phyloP scores from a whole-genome alignment of 495 filamentous ascomycete genomes.

The Penicillium verhagenii region DNA sequence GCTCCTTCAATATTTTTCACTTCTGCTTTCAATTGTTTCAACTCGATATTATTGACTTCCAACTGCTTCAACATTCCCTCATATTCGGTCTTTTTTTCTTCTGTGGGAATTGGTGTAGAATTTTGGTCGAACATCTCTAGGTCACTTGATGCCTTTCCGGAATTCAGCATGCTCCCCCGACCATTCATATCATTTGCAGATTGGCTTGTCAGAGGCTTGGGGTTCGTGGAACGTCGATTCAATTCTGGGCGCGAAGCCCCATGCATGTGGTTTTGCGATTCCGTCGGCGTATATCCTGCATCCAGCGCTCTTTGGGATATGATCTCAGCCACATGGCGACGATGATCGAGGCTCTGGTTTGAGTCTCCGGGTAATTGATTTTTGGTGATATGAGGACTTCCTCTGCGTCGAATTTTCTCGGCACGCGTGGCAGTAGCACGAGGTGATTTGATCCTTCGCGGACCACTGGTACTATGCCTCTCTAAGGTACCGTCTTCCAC shows the following conservation, averaged over 20 bases:
- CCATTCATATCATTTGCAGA: background rate
- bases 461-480: slow-evolving; percentile 21
- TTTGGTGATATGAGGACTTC: slow-evolving; percentile 8
- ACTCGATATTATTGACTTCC: slow-evolving; percentile 67
- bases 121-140: background rate
- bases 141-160: background rate
- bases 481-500: slow-evolving; percentile 24
- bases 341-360: background rate
- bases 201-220: background rate
- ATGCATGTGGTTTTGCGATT: background rate
- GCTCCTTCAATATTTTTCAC: slow-evolving; percentile 76
- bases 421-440: slow-evolving; percentile 12
- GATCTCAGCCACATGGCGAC: background rate
- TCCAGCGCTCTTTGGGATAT: background rate
- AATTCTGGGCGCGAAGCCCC: background rate
- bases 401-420: slow-evolving; percentile 11
- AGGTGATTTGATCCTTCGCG: slow-evolving; percentile 10
- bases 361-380: slow-evolving; percentile 3
- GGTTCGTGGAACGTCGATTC: background rate
- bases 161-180: background rate
- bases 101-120: background rate
- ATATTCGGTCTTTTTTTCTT: background rate
- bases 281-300: background rate
- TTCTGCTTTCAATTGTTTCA: slow-evolving; percentile 66
- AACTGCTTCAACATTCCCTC: slow-evolving; percentile 48